These are phyloP conservation scores for Centaurea solstitialis DNA, from an alignment of 129 eudicot genomes.

Conservation along the genomic window DNA sequence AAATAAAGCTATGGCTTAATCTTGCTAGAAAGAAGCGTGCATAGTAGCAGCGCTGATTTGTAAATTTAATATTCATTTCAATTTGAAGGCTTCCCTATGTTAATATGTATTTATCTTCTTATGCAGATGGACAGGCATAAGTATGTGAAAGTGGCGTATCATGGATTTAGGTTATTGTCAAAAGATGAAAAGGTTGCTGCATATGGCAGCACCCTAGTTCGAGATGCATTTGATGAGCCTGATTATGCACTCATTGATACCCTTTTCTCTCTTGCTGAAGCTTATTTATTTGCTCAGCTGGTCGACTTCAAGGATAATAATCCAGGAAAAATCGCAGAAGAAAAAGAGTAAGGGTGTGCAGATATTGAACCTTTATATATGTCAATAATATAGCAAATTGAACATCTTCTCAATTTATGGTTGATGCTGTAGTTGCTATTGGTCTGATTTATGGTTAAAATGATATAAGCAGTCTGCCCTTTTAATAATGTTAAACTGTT, in stretches of 20 bases:
- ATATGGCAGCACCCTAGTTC: constrained; percentile 74
- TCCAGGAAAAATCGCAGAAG: constrained; percentile 68
- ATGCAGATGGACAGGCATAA: constrained; percentile 97
- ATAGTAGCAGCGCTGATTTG: not conserved
- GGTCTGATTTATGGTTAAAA: not conserved
- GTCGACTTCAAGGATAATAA: constrained; percentile 93
- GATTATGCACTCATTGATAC: constrained; percentile 97
- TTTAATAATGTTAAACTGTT: too few species aligned
- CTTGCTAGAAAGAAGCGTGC: not conserved
- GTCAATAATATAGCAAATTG: not conserved
- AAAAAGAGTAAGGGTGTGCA: constrained; percentile 69
- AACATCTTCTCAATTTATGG: not conserved
- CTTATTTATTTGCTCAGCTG: constrained; percentile 93
- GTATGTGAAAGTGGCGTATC: constrained; percentile 96
- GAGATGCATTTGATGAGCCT: constrained; percentile 94
- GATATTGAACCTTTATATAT: constrained; percentile 5
- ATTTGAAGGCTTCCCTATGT: not conserved
- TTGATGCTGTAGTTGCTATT: not conserved
- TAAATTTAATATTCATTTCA: not conserved
- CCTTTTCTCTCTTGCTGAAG: constrained; percentile 93
- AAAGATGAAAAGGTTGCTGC: constrained; percentile 88
- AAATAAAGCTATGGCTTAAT: not conserved
- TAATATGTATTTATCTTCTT: not conserved
- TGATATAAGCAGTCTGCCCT: too few species aligned
- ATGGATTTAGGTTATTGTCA: constrained; percentile 80